These are phyloP conservation scores for Podila epigama DNA, from an alignment of 192 early-diverging fungal genomes.

Conservation along the genomic window DNA sequence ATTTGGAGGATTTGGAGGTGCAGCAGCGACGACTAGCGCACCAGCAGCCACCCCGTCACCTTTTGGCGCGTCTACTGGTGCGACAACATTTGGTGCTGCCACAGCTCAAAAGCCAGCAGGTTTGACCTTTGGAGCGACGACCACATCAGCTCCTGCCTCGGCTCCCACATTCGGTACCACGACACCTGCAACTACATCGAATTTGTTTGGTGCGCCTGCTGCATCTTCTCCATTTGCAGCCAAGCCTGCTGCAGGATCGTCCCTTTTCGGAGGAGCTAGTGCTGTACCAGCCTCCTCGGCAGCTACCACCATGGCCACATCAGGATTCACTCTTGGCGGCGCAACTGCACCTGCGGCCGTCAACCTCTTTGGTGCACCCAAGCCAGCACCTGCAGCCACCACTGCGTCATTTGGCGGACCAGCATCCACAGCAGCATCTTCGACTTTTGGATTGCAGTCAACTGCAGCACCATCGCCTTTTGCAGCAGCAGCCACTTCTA, in stretches of 20 bases:
- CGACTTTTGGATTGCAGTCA: conserved; percentile 26
- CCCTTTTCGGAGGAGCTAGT: conserved; percentile 3
- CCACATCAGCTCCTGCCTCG: not conserved
- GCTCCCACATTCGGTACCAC: too few relatives aligned
- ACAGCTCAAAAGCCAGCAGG: too few relatives aligned
- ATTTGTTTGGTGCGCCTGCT: conserved; percentile 2
- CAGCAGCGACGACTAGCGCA: conserved; percentile 1
- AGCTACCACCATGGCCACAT: conserved; percentile 17
- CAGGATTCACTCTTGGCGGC: not conserved
- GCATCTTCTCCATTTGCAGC: conserved; percentile 19
- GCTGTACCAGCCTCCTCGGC: conserved; percentile 29
- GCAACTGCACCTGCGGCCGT: conserved; percentile 28
- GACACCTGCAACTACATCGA: conserved; percentile 2
- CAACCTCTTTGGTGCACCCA: conserved; percentile 22
- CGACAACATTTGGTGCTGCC: conserved; percentile 21
- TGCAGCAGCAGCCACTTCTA: conserved; percentile 31
- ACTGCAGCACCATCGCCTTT: conserved; percentile 42
- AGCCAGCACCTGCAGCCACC: conserved; percentile 36
- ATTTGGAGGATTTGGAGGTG: conserved; percentile 5
- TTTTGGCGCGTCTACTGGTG: conserved; percentile 17
- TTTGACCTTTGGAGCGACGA: too few relatives aligned
- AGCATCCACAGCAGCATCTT: conserved; percentile 40
- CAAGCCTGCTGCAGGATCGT: conserved; percentile 1
- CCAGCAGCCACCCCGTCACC: conserved; percentile 15
- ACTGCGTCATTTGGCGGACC: conserved; percentile 10